A percentile compares a stretch with the other conserved stretches of the same genome.
Conservation (phyloP, 2,329 filamentous ascomycete genomes). For the Calonectria pseudoreteaudii region DNA sequence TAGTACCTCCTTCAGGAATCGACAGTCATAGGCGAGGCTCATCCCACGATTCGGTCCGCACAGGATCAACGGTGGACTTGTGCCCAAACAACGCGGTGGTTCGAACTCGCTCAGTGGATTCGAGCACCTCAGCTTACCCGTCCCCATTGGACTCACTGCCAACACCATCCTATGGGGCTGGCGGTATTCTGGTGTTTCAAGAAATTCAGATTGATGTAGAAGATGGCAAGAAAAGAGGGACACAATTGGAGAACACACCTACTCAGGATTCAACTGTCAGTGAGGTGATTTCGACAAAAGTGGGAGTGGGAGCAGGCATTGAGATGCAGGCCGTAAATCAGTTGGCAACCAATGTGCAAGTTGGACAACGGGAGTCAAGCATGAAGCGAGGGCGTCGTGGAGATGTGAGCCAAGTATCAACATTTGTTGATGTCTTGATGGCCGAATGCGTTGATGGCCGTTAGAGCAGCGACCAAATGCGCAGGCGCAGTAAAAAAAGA, state of each 20-base stretch:
- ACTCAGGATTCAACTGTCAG: constrained; percentile 19
- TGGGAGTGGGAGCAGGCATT: constrained; percentile 30
- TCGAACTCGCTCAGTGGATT: constrained; percentile 32
- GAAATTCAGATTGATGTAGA: constrained; percentile 68
- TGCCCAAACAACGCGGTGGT: constrained; percentile 27
- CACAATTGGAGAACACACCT: constrained; percentile 18
- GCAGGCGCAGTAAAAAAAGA: not conserved
- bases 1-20: not conserved
- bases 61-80: constrained; percentile 43
- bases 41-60: constrained; percentile 28
- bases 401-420: constrained; percentile 26
- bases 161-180: constrained; percentile 42
- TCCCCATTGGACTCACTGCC: constrained; percentile 40
- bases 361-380: constrained; percentile 28
- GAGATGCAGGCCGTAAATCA: constrained; percentile 41
- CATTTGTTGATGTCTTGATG: constrained; percentile 42
- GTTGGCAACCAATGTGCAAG: constrained; percentile 38
- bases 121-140: constrained; percentile 33
- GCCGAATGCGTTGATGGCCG: constrained; percentile 40
- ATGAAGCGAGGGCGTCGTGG: constrained; percentile 29
- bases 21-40: constrained; percentile 26
- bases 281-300: constrained; percentile 22
- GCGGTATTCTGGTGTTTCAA: constrained; percentile 72
- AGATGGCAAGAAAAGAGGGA: constrained; percentile 20
- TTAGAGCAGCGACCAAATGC: not conserved